phyloP scores from a whole-genome alignment of 345 rosid genomes.

The Psidium friedrichsthalianum region DNA sequence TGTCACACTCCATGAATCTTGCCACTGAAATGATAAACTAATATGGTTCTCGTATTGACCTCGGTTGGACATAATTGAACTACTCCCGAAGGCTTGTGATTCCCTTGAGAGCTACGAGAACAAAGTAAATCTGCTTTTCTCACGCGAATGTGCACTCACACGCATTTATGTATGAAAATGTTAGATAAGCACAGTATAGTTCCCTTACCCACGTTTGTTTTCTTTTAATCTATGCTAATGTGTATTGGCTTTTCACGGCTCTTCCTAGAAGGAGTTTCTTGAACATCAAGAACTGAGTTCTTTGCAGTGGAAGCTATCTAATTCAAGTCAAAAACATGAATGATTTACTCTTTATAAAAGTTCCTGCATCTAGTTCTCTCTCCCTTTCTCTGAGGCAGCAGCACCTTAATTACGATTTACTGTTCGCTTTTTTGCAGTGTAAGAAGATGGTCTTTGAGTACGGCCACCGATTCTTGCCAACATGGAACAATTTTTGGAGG shows the following conservation, averaged over 20 bases:
- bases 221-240: no score
- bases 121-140: constrained; percentile 36
- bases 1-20: neutral
- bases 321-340: neutral
- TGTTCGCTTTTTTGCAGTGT: constrained; percentile 39
- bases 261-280: neutral
- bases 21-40: neutral
- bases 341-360: neutral
- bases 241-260: neutral
- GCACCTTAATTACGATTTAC: neutral
- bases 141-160: neutral
- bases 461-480: constrained; percentile 61
- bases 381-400: neutral
- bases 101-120: constrained; percentile 37
- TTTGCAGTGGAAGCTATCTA: neutral
- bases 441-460: constrained; percentile 80
- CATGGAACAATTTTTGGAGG: constrained; percentile 66
- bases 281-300: neutral
- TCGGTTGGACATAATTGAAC: constrained; percentile 54
- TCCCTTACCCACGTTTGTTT: no score
- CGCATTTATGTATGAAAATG: neutral
- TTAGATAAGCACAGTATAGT: neutral
- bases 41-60: neutral
- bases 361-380: neutral
- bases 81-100: constrained; percentile 73